Evolutionary conservation across 2,329 filamentous ascomycete species (phyloP), one percentile per base, ranked within the genome.

Genomic region (Fusarium neocosmosporiellum): DNA sequence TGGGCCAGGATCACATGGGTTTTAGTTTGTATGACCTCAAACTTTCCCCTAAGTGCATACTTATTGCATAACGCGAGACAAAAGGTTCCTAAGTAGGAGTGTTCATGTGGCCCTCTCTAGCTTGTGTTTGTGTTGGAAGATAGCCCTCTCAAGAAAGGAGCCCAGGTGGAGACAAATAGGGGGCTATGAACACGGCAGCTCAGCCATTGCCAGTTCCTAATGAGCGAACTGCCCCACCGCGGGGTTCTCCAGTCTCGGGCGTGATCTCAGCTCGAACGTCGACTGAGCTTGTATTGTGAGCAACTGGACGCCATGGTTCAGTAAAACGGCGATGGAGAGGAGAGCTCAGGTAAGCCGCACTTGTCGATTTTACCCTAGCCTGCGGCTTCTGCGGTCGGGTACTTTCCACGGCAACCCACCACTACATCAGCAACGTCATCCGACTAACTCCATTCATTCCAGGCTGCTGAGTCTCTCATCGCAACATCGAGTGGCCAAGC

Each of bases 401-500:
- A 22, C 50, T 36, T 24, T 36, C 27, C 27, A 18, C 46, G 18
- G 7, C 24, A 36, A 16, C 22, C 14, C 14, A 39, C 34, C 48
- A 53, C 31, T 18, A 48, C 7, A 58, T 54, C 54, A 48, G 33
- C 59, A 18, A 29, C 24, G 59, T 59, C 50, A 59, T 34, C 29
- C 16, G 7, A 43, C 65, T 73, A 59, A 70, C 62, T 37, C 41
- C 36, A 64, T 57, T 10, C 36, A 64, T 57, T 10, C 37, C 22
- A 85, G 84, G 79, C 78, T 70, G 81, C 82, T 68, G 84, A 85
- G 78, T 78, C 78, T 76, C 76, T 84, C 53, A 73, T 82, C 58
- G 73, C 75, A 68, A 79, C 73, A 67, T 81, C 81, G 58, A 80
- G 67, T 53, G 82, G 82, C 68, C 77, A 79, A 65, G 90, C 91